A percentile compares a stretch with the other conserved stretches of the same genome.
phyloP scores from a whole-genome alignment of 768 basidiomycete genomes.

The Leccinum pellstonianum region DNA sequence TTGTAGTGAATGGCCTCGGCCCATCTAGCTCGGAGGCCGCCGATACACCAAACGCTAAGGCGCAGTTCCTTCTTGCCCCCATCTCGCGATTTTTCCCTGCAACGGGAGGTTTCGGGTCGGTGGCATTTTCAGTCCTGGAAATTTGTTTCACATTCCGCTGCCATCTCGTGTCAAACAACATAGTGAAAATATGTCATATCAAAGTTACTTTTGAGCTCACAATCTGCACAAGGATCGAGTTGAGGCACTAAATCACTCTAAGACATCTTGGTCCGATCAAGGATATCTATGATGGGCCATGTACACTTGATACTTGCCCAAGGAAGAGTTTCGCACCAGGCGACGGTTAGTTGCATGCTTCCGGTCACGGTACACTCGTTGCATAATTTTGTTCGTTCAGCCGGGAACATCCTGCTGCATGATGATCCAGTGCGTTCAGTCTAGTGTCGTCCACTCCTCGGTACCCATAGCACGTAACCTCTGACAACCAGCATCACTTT shows the following conservation, averaged over 20 bases:
- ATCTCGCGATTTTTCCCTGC: not conserved
- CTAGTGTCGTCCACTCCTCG: not conserved
- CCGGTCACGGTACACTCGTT: not conserved
- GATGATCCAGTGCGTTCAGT: not conserved
- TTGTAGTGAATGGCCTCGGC: too few relatives aligned
- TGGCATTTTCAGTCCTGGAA: not conserved
- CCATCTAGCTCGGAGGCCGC: too few relatives aligned
- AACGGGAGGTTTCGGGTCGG: not conserved
- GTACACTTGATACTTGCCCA: too few relatives aligned
- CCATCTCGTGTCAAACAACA: not conserved
- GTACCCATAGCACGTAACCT: not conserved
- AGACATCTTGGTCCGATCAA: not conserved
- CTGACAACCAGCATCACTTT: not conserved
- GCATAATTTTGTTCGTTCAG: not conserved
- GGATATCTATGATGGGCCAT: too few relatives aligned
- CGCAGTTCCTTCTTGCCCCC: too few relatives aligned
- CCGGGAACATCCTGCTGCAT: too few relatives aligned
- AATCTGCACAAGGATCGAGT: not conserved
- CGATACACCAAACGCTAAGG: not conserved
- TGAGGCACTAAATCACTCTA: not conserved
- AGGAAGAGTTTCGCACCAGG: not conserved
- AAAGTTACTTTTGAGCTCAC: too few relatives aligned
- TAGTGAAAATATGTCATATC: too few relatives aligned
- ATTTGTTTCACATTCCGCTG: not conserved
- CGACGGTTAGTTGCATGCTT: not conserved